phyloP scores from a whole-genome alignment of 2,329 filamentous ascomycete species.

The Beauveria australis region DNA sequence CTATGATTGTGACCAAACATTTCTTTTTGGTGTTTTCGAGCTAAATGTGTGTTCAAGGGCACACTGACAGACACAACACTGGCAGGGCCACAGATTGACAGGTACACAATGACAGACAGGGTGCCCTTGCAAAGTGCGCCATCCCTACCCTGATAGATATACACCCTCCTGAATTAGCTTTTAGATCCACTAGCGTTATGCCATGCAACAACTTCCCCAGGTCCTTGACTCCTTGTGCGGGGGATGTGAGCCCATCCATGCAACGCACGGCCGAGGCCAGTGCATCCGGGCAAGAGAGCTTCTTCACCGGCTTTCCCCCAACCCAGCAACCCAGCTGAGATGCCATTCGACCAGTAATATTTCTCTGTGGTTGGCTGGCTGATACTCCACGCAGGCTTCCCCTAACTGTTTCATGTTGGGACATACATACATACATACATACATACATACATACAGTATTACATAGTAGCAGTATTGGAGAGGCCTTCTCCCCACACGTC shows the following conservation, averaged over 20 bases:
- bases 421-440: background rate
- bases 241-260: background rate
- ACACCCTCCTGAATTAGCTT: background rate
- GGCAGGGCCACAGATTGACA: no score
- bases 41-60: background rate
- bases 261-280: background rate
- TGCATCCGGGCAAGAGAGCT: background rate
- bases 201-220: background rate
- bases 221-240: background rate
- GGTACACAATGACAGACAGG: background rate
- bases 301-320: background rate
- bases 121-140: background rate
- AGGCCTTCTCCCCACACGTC: background rate
- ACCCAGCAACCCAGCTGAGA: conserved; percentile 2
- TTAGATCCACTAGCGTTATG: background rate
- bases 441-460: no score
- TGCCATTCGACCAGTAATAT: background rate
- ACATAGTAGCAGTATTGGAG: background rate
- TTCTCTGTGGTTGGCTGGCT: no score
- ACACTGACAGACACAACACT: background rate
- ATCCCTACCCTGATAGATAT: background rate
- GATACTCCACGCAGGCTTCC: no score
- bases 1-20: background rate
- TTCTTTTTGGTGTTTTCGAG: background rate
- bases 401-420: background rate